Conservation (phyloP, 139 green algal genomes). For the Chlamydomonas sp. region DNA sequence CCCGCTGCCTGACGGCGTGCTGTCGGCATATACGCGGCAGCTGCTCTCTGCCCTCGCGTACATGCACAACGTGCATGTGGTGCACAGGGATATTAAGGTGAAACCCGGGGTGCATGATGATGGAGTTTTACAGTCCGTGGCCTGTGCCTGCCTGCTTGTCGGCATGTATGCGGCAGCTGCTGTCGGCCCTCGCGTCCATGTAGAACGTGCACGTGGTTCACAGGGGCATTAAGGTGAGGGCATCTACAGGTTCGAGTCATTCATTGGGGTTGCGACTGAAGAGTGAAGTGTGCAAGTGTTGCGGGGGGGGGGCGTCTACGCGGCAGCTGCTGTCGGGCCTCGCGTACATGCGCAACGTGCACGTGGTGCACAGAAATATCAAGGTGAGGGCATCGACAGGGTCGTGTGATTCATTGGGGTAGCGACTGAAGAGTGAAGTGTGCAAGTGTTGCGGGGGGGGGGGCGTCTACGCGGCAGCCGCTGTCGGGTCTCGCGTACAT, state of each 20-base stretch:
- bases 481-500: slow-evolving; percentile 21
- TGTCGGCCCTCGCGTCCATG: slow-evolving; percentile 20
- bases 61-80: slow-evolving; percentile 70
- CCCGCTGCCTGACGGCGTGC: slow-evolving; percentile 41
- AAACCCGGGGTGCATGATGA: slow-evolving; percentile 23
- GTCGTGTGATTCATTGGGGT: slow-evolving; percentile 14
- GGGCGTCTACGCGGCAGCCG: slow-evolving; percentile 3
- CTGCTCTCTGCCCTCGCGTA: slow-evolving; percentile 70
- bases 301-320: slow-evolving; percentile 12
- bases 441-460: slow-evolving; percentile 25
- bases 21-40: slow-evolving; percentile 60
- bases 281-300: slow-evolving; percentile 20
- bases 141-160: slow-evolving; percentile 27
- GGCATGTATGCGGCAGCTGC: slow-evolving; percentile 2
- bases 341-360: slow-evolving; percentile 34
- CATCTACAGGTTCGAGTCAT: no score
- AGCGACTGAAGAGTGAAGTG: not conserved
- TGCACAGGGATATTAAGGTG: slow-evolving; percentile 84
- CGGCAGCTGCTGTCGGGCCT: not conserved
- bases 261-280: slow-evolving; percentile 1
- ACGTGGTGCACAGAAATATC: slow-evolving; percentile 80
- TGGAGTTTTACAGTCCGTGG: not conserved
- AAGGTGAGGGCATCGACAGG: slow-evolving; percentile 56
- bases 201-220: slow-evolving; percentile 65
- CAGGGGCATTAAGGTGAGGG: slow-evolving; percentile 72